Conservation (phyloP, 768 basidiomycete genomes). For the Tricholoma terreum region DNA sequence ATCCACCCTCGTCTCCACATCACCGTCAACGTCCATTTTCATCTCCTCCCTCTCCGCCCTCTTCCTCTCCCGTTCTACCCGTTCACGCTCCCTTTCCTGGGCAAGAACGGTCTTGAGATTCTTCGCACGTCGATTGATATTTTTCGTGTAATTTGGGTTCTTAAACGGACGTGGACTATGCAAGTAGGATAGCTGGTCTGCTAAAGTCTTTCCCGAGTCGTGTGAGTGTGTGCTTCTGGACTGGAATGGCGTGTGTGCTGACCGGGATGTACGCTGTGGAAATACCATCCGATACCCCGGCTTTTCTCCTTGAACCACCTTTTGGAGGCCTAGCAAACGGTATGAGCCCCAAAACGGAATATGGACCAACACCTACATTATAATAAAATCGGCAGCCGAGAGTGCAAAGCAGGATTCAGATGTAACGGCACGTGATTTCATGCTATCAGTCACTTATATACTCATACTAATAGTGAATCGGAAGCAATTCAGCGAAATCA, state of each 20-base stretch:
- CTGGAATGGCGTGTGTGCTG: slow-evolving; percentile 1
- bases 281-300: slow-evolving; percentile 40
- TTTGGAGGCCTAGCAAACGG: slow-evolving; percentile 40
- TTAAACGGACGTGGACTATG: slow-evolving; percentile 76
- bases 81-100: slow-evolving; percentile 76
- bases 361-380: neutral
- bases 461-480: too few species aligned
- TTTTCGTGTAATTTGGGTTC: slow-evolving; percentile 66
- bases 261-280: slow-evolving; percentile 44
- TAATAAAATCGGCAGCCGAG: neutral
- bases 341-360: neutral
- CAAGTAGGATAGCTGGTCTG: slow-evolving; percentile 72
- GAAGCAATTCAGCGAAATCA: too few species aligned
- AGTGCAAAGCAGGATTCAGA: too few species aligned
- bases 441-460: too few species aligned
- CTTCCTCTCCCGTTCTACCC: slow-evolving; percentile 59
- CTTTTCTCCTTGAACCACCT: slow-evolving; percentile 39
- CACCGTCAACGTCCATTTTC: slow-evolving; percentile 52
- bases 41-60: slow-evolving; percentile 47
- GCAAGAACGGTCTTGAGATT: slow-evolving; percentile 76
- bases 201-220: slow-evolving; percentile 52
- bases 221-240: neutral
- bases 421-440: too few species aligned
- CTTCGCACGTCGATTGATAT: slow-evolving; percentile 69
- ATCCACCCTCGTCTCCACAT: neutral